Evolutionary conservation across 2,329 filamentous ascomycete genomes (phyloP), one percentile per base, ranked within the genome.

Genomic region (Epichloe bromicola): DNA sequence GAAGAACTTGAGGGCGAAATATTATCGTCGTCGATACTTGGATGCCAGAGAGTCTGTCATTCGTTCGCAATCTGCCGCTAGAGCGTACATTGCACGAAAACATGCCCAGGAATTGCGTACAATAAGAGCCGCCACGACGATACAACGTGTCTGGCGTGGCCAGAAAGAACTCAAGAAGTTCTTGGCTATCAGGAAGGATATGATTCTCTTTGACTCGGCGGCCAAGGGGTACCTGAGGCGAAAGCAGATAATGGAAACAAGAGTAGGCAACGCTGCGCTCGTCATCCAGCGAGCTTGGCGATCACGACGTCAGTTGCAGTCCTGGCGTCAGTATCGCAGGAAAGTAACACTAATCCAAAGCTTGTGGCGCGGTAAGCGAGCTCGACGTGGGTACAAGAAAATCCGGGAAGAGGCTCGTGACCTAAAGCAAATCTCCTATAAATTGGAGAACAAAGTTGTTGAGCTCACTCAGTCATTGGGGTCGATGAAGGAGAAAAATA

Each of bases 401-500:
- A 73, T 95, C 55, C 88, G 93, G 59, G 90, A 96, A 69, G 93
- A 98, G 70, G 93, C 93, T 57, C 86, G 93, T 64, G 94, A 98
- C 73, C 80, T 98, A 67, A 97, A 97, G 76, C 91, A 97, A 70
- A 98, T 98, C 60, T 97, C 93, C 2, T 98, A 98, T 76, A 97
- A 95, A 75, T 75, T 98, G 61, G 93, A 98, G 69, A 97, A 98
- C 78, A 98, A 98, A 81, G 93, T 98, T 56, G 88, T 98, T 56
- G 93, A 98, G 72, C 79, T 98, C 62, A 98, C 93, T 1, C 93
- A 98, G 68, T 88, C 85, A 47, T 71, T 98, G 60, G 90, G 93
- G 58, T 84, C 88, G 10, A 85, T 95, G 78, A 95, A 95, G 74
- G 80, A 84, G 56, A 88, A 95, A 71, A 98, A 98, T 79, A 96